These are phyloP conservation scores for Eustoma russellianum DNA, from an alignment of 257 asterid species.

Conservation along the genomic window DNA sequence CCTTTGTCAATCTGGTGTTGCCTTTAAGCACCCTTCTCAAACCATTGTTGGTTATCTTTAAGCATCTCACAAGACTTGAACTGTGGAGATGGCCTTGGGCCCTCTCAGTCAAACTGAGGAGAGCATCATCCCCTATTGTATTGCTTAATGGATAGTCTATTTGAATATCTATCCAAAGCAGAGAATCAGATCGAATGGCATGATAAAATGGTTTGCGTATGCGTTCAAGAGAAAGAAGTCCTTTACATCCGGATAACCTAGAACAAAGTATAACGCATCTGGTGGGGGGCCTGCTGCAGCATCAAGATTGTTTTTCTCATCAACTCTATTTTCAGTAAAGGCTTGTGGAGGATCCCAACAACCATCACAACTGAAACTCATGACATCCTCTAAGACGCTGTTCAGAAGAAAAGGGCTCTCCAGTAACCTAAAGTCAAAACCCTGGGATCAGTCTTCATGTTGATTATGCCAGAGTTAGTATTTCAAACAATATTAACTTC, in stretches of 20 bases:
- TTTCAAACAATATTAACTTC: slow-evolving; percentile 31
- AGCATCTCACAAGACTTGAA: slow-evolving; percentile 45
- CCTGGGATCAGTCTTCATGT: slow-evolving; percentile 15
- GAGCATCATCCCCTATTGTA: slow-evolving; percentile 40
- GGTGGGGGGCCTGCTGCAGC: slow-evolving; percentile 31
- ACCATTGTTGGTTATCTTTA: slow-evolving; percentile 37
- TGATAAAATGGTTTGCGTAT: slow-evolving; percentile 55
- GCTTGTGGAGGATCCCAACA: slow-evolving; percentile 18
- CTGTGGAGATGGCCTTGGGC: slow-evolving; percentile 57
- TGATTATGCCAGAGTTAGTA: slow-evolving; percentile 16
- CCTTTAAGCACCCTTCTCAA: slow-evolving; percentile 40
- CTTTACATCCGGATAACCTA: slow-evolving; percentile 38
- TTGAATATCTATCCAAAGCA: slow-evolving; percentile 48
- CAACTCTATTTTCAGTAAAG: slow-evolving; percentile 6
- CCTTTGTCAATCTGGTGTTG: slow-evolving; percentile 52
- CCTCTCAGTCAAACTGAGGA: slow-evolving; percentile 43
- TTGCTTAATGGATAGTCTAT: slow-evolving; percentile 29
- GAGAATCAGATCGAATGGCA: slow-evolving; percentile 49
- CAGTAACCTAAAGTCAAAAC: slow-evolving; percentile 11
- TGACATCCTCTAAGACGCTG: slow-evolving; percentile 22
- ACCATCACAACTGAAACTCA: slow-evolving; percentile 37
- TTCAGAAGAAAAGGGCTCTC: slow-evolving; percentile 14
- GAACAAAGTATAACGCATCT: slow-evolving; percentile 43
- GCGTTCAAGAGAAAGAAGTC: slow-evolving; percentile 52
- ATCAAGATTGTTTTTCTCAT: slow-evolving; percentile 7